Percentiles rank a stretch among this genome's conserved stretches.
Conservation (phyloP, 495 filamentous ascomycete species). For the Hypoxylon rickii region DNA sequence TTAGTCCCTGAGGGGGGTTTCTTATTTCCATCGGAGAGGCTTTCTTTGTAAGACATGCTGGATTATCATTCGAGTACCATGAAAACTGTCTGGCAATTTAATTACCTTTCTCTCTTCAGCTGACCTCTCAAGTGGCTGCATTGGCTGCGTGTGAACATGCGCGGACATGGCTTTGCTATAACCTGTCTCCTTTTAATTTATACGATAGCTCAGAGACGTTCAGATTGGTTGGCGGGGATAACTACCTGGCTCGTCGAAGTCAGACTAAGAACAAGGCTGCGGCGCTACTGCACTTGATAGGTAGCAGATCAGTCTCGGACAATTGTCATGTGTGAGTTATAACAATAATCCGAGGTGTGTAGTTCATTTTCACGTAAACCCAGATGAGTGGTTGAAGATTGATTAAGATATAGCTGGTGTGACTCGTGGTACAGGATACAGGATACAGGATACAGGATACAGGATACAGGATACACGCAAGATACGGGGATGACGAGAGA, state of each 20-base stretch:
- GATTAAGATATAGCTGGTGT: constrained; percentile 21
- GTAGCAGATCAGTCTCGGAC: constrained; percentile 8
- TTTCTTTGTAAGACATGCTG: constrained; percentile 25
- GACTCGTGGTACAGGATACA: constrained; percentile 13
- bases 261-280: constrained; percentile 29
- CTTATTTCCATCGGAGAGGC: constrained; percentile 9
- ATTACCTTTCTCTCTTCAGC: constrained; percentile 19
- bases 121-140: constrained; percentile 19
- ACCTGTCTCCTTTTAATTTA: constrained; percentile 30
- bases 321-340: constrained; percentile 30
- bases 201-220: constrained; percentile 15
- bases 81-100: constrained; percentile 30
- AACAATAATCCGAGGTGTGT: constrained; percentile 31
- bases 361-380: constrained; percentile 28
- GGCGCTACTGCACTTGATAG: constrained; percentile 32
- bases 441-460: no score
- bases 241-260: constrained; percentile 20
- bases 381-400: constrained; percentile 24
- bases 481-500: constrained; percentile 32
- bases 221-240: constrained; percentile 19
- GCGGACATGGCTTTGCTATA: constrained; percentile 21
- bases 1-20: constrained; percentile 12
- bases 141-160: constrained; percentile 11
- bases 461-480: no score
- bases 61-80: constrained; percentile 11